A percentile compares a stretch with the other conserved stretches of the same genome.
Conservation (phyloP, 2,329 filamentous ascomycete species). For the Akanthomyces lecanii region DNA sequence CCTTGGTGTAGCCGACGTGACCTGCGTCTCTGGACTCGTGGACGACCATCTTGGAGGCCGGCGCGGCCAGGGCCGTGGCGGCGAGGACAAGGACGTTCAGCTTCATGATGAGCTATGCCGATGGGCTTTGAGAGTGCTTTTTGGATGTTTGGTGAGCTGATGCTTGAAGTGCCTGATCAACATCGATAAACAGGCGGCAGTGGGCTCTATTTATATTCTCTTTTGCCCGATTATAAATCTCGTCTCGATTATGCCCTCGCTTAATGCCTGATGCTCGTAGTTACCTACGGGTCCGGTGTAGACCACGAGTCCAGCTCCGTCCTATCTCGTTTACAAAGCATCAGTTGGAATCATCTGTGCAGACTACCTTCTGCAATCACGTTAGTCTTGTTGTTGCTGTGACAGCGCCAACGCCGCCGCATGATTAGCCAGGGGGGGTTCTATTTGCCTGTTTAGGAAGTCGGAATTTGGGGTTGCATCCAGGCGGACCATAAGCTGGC, state of each 20-base stretch:
- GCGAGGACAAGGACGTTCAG: background rate
- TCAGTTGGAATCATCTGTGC: background rate
- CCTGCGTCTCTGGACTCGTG: background rate
- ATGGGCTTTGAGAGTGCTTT: background rate
- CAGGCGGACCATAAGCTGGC: background rate
- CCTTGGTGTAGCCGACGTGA: slow-evolving; percentile 3
- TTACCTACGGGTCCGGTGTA: background rate
- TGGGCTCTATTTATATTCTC: background rate
- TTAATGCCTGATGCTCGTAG: background rate
- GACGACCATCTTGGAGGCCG: slow-evolving; percentile 1
- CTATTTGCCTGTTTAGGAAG: slow-evolving; percentile 3
- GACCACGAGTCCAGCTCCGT: background rate
- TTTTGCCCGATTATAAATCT: background rate
- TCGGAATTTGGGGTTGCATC: background rate
- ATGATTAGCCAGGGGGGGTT: background rate
- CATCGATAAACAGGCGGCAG: background rate
- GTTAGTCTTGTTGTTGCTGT: background rate
- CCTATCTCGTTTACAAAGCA: background rate
- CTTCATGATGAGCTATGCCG: background rate
- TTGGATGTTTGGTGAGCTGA: background rate
- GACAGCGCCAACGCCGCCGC: background rate
- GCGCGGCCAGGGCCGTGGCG: slow-evolving; percentile 1
- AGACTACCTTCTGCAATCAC: background rate
- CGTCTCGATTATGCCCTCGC: background rate
- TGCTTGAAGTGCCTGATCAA: background rate